A percentile compares a stretch with the other conserved stretches of the same genome.
phyloP scores from a whole-genome alignment of 2,329 filamentous ascomycete genomes.

The Colletotrichum tamarilloi region DNA sequence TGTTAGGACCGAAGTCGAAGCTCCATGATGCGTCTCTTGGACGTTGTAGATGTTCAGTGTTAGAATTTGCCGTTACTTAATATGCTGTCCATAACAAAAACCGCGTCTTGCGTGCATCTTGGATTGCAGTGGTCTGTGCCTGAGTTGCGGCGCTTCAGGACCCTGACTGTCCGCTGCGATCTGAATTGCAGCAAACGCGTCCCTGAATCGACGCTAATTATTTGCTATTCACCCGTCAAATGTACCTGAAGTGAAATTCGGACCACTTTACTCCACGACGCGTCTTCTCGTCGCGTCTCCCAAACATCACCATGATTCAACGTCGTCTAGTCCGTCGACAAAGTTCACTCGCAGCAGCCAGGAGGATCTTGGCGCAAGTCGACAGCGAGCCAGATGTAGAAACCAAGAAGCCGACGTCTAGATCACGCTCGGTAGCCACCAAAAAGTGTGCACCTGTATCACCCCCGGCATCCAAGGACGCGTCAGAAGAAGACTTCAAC shows the following conservation, averaged over 20 bases:
- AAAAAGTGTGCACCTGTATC: not conserved
- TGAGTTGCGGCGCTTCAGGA: not conserved
- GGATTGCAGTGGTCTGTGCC: not conserved
- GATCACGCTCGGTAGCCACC: not conserved
- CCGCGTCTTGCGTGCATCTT: too few species aligned
- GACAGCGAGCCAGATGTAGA: constrained; percentile 23
- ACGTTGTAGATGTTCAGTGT: not conserved
- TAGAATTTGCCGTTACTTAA: not conserved
- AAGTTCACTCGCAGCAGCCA: constrained; percentile 33
- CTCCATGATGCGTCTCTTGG: not conserved
- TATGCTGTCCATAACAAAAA: too few species aligned
- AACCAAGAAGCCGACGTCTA: not conserved
- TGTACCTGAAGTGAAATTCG: not conserved
- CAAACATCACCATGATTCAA: constrained; percentile 8
- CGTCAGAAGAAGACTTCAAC: constrained; percentile 28
- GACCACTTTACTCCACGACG: not conserved
- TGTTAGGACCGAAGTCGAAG: too few species aligned
- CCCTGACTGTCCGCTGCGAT: not conserved
- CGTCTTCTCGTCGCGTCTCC: constrained; percentile 9
- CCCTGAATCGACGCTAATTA: constrained; percentile 27
- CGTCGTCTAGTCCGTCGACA: constrained; percentile 21
- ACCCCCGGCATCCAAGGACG: constrained; percentile 21
- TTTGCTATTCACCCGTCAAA: not conserved
- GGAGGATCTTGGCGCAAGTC: constrained; percentile 23
- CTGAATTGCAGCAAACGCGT: not conserved